Conservation (phyloP, 192 early-diverging fungal genomes). For the Backusella luteola region DNA sequence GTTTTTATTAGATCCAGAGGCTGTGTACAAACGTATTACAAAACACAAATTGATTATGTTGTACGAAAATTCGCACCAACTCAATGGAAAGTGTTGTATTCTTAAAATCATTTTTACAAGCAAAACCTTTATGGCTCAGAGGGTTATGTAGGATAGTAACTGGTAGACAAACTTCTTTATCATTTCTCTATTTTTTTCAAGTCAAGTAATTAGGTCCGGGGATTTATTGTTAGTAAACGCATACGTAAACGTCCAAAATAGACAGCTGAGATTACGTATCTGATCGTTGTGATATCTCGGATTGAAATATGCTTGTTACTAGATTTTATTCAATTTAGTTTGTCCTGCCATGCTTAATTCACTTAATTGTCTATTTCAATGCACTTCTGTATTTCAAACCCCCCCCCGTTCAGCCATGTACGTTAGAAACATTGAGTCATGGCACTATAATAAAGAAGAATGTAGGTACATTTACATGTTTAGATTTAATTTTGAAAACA, state of each 20-base stretch:
- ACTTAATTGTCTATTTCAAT: neutral
- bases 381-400: neutral
- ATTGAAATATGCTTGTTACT: neutral
- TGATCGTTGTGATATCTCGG: conserved; percentile 5
- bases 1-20: neutral
- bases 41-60: neutral
- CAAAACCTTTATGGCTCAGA: neutral
- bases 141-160: neutral
- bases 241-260: conserved; percentile 1
- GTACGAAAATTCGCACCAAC: neutral
- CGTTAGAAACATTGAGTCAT: neutral
- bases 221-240: neutral
- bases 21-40: conserved; percentile 3
- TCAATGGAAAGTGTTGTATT: neutral
- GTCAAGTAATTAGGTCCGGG: neutral
- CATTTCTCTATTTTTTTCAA: neutral
- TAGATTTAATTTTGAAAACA: neutral
- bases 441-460: neutral
- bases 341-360: neutral
- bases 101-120: neutral
- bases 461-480: neutral
- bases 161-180: neutral
- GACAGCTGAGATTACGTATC: neutral
- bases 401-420: neutral
- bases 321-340: conserved; percentile 11